Base-by-base conservation (phyloP, 2,329 filamentous ascomycete genomes). In the Ophiocordyceps polyrhachis-furcata region DNA sequence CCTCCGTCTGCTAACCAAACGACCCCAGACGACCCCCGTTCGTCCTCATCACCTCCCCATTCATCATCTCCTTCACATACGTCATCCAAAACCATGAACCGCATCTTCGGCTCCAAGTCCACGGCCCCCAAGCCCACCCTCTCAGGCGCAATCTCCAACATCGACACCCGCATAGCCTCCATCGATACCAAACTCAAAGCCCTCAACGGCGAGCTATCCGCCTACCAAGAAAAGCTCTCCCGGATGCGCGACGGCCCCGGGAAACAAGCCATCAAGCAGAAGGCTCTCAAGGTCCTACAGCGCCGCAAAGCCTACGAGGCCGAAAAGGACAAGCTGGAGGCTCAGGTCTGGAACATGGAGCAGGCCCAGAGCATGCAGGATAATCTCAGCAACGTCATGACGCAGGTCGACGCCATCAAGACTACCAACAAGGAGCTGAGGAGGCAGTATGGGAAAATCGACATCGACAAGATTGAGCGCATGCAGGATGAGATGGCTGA, bases 401-500 rank as follows among this genome's bases (percentile, higher is more conserved):
- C 87, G 17, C 95, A 91, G 25, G 88, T 96, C 41, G 89, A 96
- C 61, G 88, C 89, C 12, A 89, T 98, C 76, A 93, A 95, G 74
- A 87, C 83, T 2, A 95, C 89, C 21, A 94, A 91, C 56, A 94
- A 94, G 67, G 81, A 86, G 56, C 73, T 98, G 50, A 79, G 79
- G 58, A 83, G 85, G 62, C 89, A 96, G 69, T 96, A 96, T 59
- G 89, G 89, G 54, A 95, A 95, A 69, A 83, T 98, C 52, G 83
- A 98, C 57, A 81, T 98, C 45, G 91, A 96, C 64, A 87, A 93
- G 72, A 96, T 98, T 55, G 91, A 98, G 72, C 73, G 82, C 53
- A 75, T 98, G 72, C 89, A 98, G 73, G 91, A 98, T 60, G 89
- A 98, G 66, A 96, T 98, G 91, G 88, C 88, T 6, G 91, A 98